Evolutionary conservation across 148 eudicot species (phyloP).

Genomic region (Limonium bicolor): DNA sequence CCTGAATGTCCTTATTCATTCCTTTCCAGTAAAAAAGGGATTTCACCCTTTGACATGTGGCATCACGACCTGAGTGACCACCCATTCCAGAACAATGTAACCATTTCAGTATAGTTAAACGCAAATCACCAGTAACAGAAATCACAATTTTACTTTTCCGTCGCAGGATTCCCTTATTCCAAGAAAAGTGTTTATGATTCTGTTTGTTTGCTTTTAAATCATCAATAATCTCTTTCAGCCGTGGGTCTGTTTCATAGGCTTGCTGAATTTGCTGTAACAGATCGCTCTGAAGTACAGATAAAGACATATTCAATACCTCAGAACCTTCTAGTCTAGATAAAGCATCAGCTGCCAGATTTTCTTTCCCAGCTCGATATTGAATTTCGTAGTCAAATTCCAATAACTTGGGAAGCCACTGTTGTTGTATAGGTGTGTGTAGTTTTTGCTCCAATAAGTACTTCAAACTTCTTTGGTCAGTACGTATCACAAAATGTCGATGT

Average conservation of each 20-base stretch:
- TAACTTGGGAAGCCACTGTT: background rate
- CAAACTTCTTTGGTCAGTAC: background rate
- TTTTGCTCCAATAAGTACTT: background rate
- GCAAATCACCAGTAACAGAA: too few species aligned
- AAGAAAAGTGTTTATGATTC: background rate
- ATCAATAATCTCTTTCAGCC: background rate
- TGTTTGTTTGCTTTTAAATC: background rate
- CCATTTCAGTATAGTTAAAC: background rate
- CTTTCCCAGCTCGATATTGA: background rate
- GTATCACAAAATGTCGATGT: background rate
- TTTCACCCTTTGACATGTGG: background rate
- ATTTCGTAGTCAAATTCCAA: slow-evolving; percentile 1
- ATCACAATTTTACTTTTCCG: background rate
- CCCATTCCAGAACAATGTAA: background rate
- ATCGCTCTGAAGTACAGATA: background rate
- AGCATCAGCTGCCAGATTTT: background rate
- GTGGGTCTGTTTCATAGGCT: background rate
- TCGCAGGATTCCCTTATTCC: background rate
- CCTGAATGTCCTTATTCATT: background rate
- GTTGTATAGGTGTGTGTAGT: background rate
- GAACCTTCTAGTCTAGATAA: background rate
- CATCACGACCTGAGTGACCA: background rate
- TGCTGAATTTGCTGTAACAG: background rate
- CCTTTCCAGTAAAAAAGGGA: background rate
- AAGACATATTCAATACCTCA: background rate